Base-by-base conservation (phyloP, 2,329 filamentous ascomycete species). In the Fusarium pseudonygamai region DNA sequence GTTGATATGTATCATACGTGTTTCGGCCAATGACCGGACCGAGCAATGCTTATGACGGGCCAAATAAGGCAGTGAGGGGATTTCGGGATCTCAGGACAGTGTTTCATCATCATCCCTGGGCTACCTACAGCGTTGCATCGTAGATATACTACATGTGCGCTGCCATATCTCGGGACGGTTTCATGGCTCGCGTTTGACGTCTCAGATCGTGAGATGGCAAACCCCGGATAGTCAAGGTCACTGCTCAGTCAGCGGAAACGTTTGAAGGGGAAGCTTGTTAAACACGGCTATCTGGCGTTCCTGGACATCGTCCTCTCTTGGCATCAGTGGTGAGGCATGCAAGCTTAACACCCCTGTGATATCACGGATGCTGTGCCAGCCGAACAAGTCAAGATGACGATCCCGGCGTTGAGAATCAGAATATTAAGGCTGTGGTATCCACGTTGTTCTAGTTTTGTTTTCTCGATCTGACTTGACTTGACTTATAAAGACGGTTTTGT, bases 341-440 rank as follows among this genome's bases (percentile, higher is more conserved):
- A 26, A 56, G 30, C 67, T 42, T 37, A 50, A n/a, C 12, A 63
- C 71, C 71, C 71, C 58, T 63, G 55, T 42, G 50, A 34, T 46
- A 59, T 58, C 50, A 67, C 71, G 71, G 71, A 73, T 67, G 71
- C 42, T 63, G 57, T 47, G 30, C 43, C 60, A 72, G 71, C 71
- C 71, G 58, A 45, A 59, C n/a, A 49, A 63, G 42, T 63, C 39
- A 40, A 67, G 62, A 71, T 58, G 67, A 61, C 24, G 24, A 63
- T 37, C 52, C 50, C 26, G 40, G 45, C 43, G 36, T 64, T 50
- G 59, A 32, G 36, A 50, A 24, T 43, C 34, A 28, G 43, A 7
- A 68, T 71, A 68, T 71, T 68, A 64, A 72, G 40, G 43, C 42
- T 53, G 36, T 39, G 32, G 28, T 43, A 40, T 37, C 46, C 47